These are phyloP conservation scores for Glomus cerebriforme DNA, from an alignment of 192 early-diverging fungal species.

Conservation along the genomic window DNA sequence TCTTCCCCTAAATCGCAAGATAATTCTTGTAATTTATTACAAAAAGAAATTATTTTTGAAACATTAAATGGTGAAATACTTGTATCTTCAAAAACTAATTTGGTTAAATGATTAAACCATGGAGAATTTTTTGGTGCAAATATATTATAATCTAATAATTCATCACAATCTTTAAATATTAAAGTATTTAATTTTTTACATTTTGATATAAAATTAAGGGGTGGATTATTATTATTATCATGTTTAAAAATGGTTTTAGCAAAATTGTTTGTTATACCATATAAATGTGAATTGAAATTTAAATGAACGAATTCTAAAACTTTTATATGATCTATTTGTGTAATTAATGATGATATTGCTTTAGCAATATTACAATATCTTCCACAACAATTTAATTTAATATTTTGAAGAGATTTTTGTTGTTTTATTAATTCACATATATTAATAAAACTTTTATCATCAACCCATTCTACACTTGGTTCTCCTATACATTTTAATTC, in stretches of 20 bases:
- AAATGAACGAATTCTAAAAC: constrained; percentile 3
- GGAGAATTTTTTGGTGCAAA: background rate
- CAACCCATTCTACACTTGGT: background rate
- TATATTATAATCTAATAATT: background rate
- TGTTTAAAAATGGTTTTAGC: no score
- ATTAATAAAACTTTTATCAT: background rate
- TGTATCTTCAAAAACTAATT: constrained; percentile 11
- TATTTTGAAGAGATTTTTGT: background rate
- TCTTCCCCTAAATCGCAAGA: background rate
- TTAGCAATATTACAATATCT: background rate
- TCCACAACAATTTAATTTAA: constrained; percentile 17
- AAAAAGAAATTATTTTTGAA: background rate
- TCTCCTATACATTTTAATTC: constrained; percentile 10
- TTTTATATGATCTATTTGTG: background rate
- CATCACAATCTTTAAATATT: constrained; percentile 12
- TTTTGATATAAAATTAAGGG: background rate
- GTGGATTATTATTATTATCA: background rate
- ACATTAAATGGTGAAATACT: background rate
- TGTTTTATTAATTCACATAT: background rate
- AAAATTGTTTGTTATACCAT: background rate
- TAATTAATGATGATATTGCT: background rate
- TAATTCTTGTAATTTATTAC: background rate
- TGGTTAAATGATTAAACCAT: background rate
- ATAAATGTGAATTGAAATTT: background rate
- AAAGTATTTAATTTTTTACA: background rate